A percentile compares a stretch with the other conserved stretches of the same genome.
Evolutionary conservation across 192 early-diverging fungal genomes (phyloP).

Genomic region (Podila minutissima): DNA sequence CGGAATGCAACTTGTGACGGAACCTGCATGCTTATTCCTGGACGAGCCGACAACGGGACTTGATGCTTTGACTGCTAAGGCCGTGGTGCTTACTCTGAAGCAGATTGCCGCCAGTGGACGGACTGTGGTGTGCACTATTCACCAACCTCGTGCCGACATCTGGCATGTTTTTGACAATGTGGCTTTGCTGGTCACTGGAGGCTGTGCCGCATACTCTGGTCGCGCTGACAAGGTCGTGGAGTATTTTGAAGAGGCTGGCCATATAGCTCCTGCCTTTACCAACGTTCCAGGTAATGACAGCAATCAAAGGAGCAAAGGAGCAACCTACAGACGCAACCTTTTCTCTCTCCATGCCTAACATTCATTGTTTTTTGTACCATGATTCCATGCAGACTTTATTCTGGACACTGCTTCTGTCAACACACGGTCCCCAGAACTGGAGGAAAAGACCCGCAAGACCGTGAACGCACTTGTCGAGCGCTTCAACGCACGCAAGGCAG

Average conservation of each 20-base stretch:
- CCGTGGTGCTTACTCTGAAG: conserved; percentile 38
- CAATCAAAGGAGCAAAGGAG: no score
- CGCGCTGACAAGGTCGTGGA: conserved; percentile 44
- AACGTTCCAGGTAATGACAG: conserved; percentile 30
- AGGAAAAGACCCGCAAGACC: conserved; percentile 19
- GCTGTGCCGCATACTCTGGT: conserved; percentile 43
- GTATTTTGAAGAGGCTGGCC: conserved; percentile 46
- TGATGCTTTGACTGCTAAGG: conserved; percentile 48
- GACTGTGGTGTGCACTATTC: conserved; percentile 88
- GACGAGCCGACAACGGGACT: conserved; percentile 45
- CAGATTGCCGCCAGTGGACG: conserved; percentile 44
- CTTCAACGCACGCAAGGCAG: conserved; percentile 27
- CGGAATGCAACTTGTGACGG: conserved; percentile 43
- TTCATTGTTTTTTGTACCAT: background rate
- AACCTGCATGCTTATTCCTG: conserved; percentile 44
- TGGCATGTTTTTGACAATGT: conserved; percentile 87
- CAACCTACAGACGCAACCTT: no score
- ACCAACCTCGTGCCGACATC: conserved; percentile 85
- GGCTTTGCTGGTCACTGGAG: conserved; percentile 75
- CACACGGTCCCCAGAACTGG: conserved; percentile 19
- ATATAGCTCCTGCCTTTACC: conserved; percentile 37
- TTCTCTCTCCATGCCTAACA: no score
- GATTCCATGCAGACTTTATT: conserved; percentile 28
- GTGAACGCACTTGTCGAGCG: conserved; percentile 26
- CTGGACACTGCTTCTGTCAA: conserved; percentile 46